Conservation (phyloP, 495 filamentous ascomycete genomes). For the Penicillium parvum region DNA sequence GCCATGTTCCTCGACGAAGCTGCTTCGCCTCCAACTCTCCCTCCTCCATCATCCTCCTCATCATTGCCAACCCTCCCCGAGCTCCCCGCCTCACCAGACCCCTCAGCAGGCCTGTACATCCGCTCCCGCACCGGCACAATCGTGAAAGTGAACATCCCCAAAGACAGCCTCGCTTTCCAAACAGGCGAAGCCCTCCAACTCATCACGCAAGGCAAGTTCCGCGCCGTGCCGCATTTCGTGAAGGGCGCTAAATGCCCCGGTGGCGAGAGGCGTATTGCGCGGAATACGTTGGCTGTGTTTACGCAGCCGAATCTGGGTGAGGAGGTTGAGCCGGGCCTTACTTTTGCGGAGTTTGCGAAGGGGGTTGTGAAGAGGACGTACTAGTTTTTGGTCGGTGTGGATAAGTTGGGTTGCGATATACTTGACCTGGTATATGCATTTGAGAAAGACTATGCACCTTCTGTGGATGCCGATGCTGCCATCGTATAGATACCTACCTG, state of each 20-base stretch:
- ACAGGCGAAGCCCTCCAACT: constrained; percentile 87
- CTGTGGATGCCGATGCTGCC: no score
- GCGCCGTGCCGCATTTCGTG: constrained; percentile 95
- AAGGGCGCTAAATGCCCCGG: constrained; percentile 52
- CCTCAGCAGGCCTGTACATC: constrained; percentile 85
- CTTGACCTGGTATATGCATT: no score
- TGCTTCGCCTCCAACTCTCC: constrained; percentile 35
- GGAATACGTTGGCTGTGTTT: constrained; percentile 95
- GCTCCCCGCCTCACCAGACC: constrained; percentile 69
- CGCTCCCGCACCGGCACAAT: constrained; percentile 71
- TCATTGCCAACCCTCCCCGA: constrained; percentile 55
- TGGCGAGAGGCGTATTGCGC: constrained; percentile 54
- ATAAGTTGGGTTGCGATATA: background rate
- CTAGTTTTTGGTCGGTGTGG: constrained; percentile 6
- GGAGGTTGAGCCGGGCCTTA: constrained; percentile 67
- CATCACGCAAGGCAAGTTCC: constrained; percentile 84
- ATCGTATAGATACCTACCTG: no score
- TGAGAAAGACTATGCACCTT: no score
- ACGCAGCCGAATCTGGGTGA: constrained; percentile 94
- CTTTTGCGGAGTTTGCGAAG: constrained; percentile 84
- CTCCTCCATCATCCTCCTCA: constrained; percentile 20
- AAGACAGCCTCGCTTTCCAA: constrained; percentile 90
- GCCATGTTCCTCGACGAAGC: constrained; percentile 94
- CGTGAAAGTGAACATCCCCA: constrained; percentile 84
- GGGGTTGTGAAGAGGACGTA: constrained; percentile 80